These are phyloP conservation scores for Nemania sp. DNA, from an alignment of 2,329 filamentous ascomycete species.

Conservation along the genomic window DNA sequence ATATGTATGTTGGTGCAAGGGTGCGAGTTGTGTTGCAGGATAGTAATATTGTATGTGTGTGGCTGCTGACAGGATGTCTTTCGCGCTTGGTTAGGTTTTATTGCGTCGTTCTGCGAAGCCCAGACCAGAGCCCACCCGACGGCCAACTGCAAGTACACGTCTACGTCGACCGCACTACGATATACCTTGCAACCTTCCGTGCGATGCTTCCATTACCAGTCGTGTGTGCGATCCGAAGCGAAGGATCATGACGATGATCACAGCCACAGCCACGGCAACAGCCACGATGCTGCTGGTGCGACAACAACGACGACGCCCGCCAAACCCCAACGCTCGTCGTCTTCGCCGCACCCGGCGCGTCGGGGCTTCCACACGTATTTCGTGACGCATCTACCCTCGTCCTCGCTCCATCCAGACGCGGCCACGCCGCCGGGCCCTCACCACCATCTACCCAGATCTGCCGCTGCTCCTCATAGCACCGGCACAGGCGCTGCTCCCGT, in stretches of 20 bases:
- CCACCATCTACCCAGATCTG: slow-evolving; percentile 84
- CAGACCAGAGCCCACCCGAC: slow-evolving; percentile 26
- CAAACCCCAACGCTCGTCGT: not conserved
- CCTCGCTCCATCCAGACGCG: slow-evolving; percentile 88
- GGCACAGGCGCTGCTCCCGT: slow-evolving; percentile 58
- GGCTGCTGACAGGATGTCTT: slow-evolving; percentile 12
- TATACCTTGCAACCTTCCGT: slow-evolving; percentile 3
- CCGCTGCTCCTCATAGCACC: slow-evolving; percentile 75
- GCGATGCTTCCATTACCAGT: slow-evolving; percentile 20
- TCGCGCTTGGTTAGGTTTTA: slow-evolving; percentile 35
- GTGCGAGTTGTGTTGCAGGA: too few relatives aligned
- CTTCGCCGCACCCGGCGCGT: slow-evolving; percentile 32
- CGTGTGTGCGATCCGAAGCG: slow-evolving; percentile 2
- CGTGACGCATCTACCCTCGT: slow-evolving; percentile 91
- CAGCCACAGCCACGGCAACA: not conserved
- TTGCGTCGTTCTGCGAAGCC: slow-evolving; percentile 38
- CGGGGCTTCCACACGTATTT: slow-evolving; percentile 92
- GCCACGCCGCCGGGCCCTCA: slow-evolving; percentile 64
- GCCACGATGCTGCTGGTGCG: not conserved
- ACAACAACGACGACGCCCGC: not conserved
- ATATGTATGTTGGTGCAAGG: too few relatives aligned
- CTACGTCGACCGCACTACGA: not conserved
- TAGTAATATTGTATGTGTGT: not conserved
- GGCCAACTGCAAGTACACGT: slow-evolving; percentile 8
- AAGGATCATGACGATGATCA: not conserved